Evolutionary conservation across 2,329 filamentous ascomycete genomes (phyloP).

Genomic region (Thermothelomyces thermophilus): DNA sequence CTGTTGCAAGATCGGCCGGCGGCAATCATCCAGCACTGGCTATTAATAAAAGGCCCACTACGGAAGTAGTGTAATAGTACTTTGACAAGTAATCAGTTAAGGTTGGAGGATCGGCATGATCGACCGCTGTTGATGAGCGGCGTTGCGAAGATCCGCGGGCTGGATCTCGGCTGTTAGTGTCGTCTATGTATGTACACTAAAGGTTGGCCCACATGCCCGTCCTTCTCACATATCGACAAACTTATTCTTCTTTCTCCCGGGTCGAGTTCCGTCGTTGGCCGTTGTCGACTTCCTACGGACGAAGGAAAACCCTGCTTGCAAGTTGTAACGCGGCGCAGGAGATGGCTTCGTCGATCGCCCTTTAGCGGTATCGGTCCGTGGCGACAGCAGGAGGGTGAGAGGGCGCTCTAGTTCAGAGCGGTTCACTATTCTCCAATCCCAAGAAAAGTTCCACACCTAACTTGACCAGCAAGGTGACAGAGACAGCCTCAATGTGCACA

Average conservation of each 20-base stretch:
- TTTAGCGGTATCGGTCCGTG: neutral
- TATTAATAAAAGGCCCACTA: too few relatives aligned
- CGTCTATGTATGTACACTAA: too few relatives aligned
- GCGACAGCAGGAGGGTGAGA: neutral
- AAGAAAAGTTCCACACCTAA: neutral
- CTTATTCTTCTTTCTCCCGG: too few relatives aligned
- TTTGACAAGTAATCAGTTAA: too few relatives aligned
- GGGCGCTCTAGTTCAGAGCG: too few relatives aligned
- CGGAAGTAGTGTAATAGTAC: too few relatives aligned
- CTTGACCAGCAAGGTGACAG: too few relatives aligned
- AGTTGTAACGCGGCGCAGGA: too few relatives aligned
- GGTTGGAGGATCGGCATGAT: neutral
- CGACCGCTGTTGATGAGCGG: conserved; percentile 4
- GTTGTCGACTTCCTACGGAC: neutral
- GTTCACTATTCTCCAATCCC: neutral
- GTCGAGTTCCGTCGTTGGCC: neutral
- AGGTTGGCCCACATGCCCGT: neutral
- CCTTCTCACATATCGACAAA: neutral
- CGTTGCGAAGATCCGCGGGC: conserved; percentile 4
- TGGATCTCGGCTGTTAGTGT: neutral
- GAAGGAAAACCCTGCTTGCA: too few relatives aligned
- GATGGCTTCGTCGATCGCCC: neutral
- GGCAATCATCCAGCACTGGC: too few relatives aligned
- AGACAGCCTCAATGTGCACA: too few relatives aligned
- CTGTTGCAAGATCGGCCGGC: too few relatives aligned